Evolutionary conservation across 352 stramenopile genomes (phyloP), one percentile per base, ranked within the genome.

Genomic region (Phytopythium sindhum): DNA sequence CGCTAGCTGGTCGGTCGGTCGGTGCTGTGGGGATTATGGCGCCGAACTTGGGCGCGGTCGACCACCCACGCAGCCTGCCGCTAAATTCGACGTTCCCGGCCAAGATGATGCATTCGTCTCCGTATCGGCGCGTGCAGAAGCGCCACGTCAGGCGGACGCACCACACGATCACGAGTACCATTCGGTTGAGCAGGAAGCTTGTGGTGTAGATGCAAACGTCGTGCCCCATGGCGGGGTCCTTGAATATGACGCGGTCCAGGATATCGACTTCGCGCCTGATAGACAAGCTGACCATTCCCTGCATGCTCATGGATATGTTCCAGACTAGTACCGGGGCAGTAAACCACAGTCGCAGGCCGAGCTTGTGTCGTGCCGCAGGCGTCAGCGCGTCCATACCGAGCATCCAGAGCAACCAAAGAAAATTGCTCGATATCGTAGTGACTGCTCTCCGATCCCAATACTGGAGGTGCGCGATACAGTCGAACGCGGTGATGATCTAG

Each of bases 61-160:
- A 41, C 24, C 17, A 53, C 12, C 41, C 28, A 8, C 56, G 56
- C 8, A 39, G 26, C 2, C 7, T 1, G 11, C 56, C n/a, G 17
- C 11, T 52, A 41, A 53, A 61, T 41, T 61, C 56, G 24, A 61
- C 39, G 41, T 17, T 6, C 10, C 56, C 56, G 11, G 24, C 8
- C 23, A 61, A n/a, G 11, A 61, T 23, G 28, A 61, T 53, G 26
- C 56, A 61, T 41, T 61, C 56, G 24, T 53, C 24, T 12, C 37
- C 41, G 26, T 61, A 39, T 7, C 17, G n/a, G 17, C 41, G 56
- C 1, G 24, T 39, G 12, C 56, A 53, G 26, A 61, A 17, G 12
- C 56, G 56, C 37, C 42, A 61, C 11, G 42, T 24, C 8, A 61
- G 56, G 17, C 56, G 56, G 1, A 23, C 19, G 41, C 42, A 52